A percentile compares a stretch with the other conserved stretches of the same genome.
Conservation (phyloP, 768 basidiomycete genomes). For the Pleurotus ostreatus region DNA sequence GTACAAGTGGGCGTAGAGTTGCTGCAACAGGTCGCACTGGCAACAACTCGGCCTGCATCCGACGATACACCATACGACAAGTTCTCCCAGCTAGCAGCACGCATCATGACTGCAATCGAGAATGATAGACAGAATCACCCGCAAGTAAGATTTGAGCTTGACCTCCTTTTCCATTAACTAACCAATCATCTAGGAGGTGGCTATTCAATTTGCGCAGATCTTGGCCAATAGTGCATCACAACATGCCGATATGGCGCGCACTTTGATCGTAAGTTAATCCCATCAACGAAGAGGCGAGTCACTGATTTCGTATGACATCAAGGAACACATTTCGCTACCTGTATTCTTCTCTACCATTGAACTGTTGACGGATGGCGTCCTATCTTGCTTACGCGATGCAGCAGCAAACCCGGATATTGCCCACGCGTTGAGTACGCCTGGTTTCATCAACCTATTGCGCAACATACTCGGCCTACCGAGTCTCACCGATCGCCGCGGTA, state of each 20-base stretch:
- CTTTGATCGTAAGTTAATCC: conserved; percentile 31
- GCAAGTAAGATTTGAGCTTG: conserved; percentile 38
- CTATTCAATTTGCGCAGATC: conserved; percentile 45
- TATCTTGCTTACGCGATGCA: background rate
- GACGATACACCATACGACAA: conserved; percentile 50
- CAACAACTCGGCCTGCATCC: conserved; percentile 51
- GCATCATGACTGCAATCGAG: conserved; percentile 50
- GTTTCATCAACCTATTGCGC: background rate
- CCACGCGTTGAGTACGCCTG: background rate
- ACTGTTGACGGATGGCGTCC: background rate
- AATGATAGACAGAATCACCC: conserved; percentile 16
- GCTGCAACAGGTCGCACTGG: background rate
- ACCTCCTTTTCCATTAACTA: too few species aligned
- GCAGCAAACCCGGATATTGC: conserved; percentile 5
- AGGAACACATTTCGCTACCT: conserved; percentile 6
- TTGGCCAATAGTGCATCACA: conserved; percentile 66
- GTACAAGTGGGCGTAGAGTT: conserved; percentile 21
- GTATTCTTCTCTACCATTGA: background rate
- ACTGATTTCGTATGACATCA: background rate
- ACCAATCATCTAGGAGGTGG: background rate
- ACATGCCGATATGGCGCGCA: conserved; percentile 51
- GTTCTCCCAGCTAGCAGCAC: conserved; percentile 51
- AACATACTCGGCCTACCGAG: background rate
- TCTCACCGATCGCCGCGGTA: background rate
- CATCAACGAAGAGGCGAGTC: background rate